A percentile compares a stretch with the other conserved stretches of the same genome.
phyloP scores from a whole-genome alignment of 495 filamentous ascomycete genomes.

The Aspergillus carlsbadensis region DNA sequence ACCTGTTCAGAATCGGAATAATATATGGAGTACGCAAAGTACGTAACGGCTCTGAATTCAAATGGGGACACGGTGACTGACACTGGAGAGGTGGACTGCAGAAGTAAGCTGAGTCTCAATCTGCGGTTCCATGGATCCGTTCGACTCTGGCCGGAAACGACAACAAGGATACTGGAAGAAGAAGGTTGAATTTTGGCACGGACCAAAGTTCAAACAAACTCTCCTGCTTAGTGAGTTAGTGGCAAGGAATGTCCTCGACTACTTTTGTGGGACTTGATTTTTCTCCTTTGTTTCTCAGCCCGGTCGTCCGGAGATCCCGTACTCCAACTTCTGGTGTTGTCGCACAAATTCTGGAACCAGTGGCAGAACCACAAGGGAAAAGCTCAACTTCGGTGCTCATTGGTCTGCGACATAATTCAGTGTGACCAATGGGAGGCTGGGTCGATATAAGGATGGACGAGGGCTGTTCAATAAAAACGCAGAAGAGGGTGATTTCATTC shows the following conservation, averaged over 20 bases:
- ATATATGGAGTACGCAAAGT: not conserved
- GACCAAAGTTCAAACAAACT: too few species aligned
- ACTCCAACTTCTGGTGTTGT: not conserved
- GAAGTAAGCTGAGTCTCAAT: not conserved
- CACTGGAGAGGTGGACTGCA: too few species aligned
- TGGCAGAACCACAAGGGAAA: not conserved
- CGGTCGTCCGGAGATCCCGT: too few species aligned
- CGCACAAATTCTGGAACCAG: not conserved
- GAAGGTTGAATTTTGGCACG: conserved; percentile 2
- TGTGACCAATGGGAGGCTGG: not conserved
- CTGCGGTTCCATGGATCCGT: conserved; percentile 20
- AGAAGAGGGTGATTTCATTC: not conserved
- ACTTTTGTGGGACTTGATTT: too few species aligned
- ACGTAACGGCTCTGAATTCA: not conserved
- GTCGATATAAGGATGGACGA: not conserved
- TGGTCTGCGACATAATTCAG: not conserved
- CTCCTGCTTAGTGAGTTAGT: not conserved
- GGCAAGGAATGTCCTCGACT: too few species aligned
- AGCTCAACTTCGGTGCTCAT: not conserved
- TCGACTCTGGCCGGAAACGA: not conserved
- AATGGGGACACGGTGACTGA: conserved; percentile 6
- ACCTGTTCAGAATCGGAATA: not conserved
- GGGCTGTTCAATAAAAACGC: conserved; percentile 2
- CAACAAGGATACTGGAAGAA: conserved; percentile 7
- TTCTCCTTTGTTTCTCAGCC: too few species aligned